Evolutionary conservation across 306 rosid genomes (phyloP).

Genomic region (Herpetospermum pedunculosum): DNA sequence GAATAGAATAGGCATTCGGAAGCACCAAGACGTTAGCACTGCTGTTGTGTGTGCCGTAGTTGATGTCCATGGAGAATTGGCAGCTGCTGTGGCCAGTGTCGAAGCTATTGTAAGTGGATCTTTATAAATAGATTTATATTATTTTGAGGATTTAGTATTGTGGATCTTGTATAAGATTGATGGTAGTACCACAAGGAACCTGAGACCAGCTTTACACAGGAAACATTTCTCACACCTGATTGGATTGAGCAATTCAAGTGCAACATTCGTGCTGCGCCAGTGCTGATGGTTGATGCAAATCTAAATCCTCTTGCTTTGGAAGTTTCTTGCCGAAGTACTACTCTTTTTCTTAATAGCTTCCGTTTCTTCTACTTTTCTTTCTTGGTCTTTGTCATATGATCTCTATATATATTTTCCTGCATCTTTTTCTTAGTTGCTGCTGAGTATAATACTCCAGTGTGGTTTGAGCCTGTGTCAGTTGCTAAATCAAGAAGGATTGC

Average conservation of each 20-base stretch:
- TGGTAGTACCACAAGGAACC: not conserved
- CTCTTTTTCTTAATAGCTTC: not conserved
- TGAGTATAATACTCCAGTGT: constrained; percentile 48
- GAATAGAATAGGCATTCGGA: constrained; percentile 63
- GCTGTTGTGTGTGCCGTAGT: constrained; percentile 73
- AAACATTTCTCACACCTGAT: constrained; percentile 60
- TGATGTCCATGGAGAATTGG: constrained; percentile 62
- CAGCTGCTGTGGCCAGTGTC: constrained; percentile 77
- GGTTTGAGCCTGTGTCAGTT: constrained; percentile 97
- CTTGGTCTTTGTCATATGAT: constrained; percentile 1
- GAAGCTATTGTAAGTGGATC: constrained; percentile 63
- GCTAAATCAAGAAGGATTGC: constrained; percentile 69
- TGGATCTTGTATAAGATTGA: not conserved
- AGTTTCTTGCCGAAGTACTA: constrained; percentile 59
- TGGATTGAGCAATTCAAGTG: constrained; percentile 54
- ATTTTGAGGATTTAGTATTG: not conserved
- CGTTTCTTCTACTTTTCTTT: not conserved
- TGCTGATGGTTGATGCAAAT: constrained; percentile 81
- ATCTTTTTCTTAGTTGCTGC: constrained; percentile 46
- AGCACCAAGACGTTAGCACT: constrained; percentile 48
- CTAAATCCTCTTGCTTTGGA: constrained; percentile 48
- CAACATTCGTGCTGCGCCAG: constrained; percentile 43
- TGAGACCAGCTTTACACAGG: constrained; percentile 33
- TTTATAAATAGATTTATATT: constrained; percentile 9
- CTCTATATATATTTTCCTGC: not conserved